phyloP scores from a whole-genome alignment of 164 flowering plant genomes.

The Chimonanthus praecox region DNA sequence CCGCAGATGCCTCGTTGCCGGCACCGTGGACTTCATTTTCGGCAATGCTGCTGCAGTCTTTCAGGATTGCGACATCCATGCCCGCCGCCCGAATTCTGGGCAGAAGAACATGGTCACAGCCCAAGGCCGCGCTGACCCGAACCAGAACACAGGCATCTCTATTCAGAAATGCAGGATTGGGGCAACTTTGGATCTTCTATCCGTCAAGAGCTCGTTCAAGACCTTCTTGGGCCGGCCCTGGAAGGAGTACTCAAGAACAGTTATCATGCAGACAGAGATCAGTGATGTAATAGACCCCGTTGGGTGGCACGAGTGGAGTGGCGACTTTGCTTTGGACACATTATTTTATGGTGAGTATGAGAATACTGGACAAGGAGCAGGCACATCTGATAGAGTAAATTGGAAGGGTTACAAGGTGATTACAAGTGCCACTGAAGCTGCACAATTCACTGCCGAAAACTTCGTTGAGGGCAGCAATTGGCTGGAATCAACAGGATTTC shows the following conservation, averaged over 20 bases:
- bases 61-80: slow-evolving; percentile 69
- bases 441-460: slow-evolving; percentile 31
- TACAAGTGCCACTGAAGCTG: slow-evolving; percentile 42
- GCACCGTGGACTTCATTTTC: slow-evolving; percentile 83
- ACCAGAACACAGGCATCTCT: slow-evolving; percentile 76
- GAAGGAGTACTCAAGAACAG: slow-evolving; percentile 68
- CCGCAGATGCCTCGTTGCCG: slow-evolving; percentile 45
- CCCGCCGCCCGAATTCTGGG: slow-evolving; percentile 53
- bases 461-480: slow-evolving; percentile 55
- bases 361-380: slow-evolving; percentile 67
- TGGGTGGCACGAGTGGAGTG: slow-evolving; percentile 78
- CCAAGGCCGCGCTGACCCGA: slow-evolving; percentile 72
- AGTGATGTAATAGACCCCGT: slow-evolving; percentile 47
- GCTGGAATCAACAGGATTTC: slow-evolving; percentile 56
- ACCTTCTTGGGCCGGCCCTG: slow-evolving; percentile 78
- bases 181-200: slow-evolving; percentile 42
- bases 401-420: slow-evolving; percentile 63
- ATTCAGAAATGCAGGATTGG: slow-evolving; percentile 61
- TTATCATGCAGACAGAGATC: slow-evolving; percentile 53
- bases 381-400: slow-evolving; percentile 42
- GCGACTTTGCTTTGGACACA: slow-evolving; percentile 52
- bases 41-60: slow-evolving; percentile 68
- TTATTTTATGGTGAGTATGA: slow-evolving; percentile 54
- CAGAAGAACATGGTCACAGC: slow-evolving; percentile 79
- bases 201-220: slow-evolving; percentile 35